Base-by-base conservation (phyloP, 441 rosid species). In the Sinapis alba region DNA sequence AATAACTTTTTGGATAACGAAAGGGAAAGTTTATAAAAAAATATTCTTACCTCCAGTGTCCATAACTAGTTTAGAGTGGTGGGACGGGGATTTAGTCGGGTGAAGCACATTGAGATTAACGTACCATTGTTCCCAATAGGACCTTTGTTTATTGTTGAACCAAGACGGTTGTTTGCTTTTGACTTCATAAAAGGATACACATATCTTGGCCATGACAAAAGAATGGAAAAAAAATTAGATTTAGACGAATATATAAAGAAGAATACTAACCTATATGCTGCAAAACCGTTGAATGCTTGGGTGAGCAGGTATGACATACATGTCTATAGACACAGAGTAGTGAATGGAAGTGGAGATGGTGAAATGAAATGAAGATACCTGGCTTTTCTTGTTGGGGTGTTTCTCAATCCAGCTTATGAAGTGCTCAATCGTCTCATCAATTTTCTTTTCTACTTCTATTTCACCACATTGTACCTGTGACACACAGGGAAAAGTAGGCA, bases 371-470 rank as follows among this genome's bases (percentile, higher is more conserved):
- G 30, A 4, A 79, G 61, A 26, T 12, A 90, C 99, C 94, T 92
- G 98, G 79, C 90, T 91, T 84, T 91, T 95, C 87, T 92, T 92
- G 86, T 92, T 95, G 0, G 97, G 98, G 45, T 92, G 99, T 80
- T 91, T 95, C 83, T 91, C 98, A 3, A 88, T 96, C 98, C 96
- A 91, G 80, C 83, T 86, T 16, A 95, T 79, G 79, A 88, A 91
- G n/a, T 91, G 96, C 58, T 95, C 99, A 71, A 92, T 89, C 88
- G 86, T 95, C 78, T 95, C 97, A 68, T 92, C 96, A 47, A 95
- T 91, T 82, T 92, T 92, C 89, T 91, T 92, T 66, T 95, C 98
- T 32, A 92, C 87, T 43, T 95, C 97, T 11, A 63, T 70, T 65
- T 86, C 97, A 68, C 98, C 98, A 58, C 99, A 95, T 80, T 92